Evolutionary conservation across 2,329 filamentous ascomycete species (phyloP).

Genomic region (Lecanicillium sp.): DNA sequence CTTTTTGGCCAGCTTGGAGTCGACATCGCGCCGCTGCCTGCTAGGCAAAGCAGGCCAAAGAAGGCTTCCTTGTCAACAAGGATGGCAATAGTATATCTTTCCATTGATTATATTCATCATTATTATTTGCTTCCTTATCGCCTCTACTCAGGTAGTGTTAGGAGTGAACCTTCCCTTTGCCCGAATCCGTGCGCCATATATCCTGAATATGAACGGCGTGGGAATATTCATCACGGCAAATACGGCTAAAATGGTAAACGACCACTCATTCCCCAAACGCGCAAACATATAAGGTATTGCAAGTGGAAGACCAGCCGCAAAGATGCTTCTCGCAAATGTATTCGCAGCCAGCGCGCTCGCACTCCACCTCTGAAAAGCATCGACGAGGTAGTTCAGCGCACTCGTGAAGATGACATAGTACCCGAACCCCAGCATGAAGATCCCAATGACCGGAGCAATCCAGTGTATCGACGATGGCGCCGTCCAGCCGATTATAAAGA

Average conservation of each 20-base stretch:
- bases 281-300: neutral
- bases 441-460: neutral
- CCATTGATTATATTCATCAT: no score
- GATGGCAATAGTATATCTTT: no score
- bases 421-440: neutral
- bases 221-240: neutral
- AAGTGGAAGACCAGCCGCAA: neutral
- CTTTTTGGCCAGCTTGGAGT: no score
- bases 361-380: neutral
- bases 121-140: no score
- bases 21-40: no score
- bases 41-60: no score
- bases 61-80: no score
- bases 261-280: neutral
- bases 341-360: neutral
- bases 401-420: neutral
- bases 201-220: neutral
- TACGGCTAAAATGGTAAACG: neutral
- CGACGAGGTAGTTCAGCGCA: neutral
- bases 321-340: neutral
- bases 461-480: neutral
- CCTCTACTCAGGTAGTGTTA: no score
- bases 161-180: neutral
- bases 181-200: neutral
- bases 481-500: neutral